Evolutionary conservation across 257 asterid species (phyloP), one percentile per base, ranked within the genome.

Genomic region (Solanum paucissectum): DNA sequence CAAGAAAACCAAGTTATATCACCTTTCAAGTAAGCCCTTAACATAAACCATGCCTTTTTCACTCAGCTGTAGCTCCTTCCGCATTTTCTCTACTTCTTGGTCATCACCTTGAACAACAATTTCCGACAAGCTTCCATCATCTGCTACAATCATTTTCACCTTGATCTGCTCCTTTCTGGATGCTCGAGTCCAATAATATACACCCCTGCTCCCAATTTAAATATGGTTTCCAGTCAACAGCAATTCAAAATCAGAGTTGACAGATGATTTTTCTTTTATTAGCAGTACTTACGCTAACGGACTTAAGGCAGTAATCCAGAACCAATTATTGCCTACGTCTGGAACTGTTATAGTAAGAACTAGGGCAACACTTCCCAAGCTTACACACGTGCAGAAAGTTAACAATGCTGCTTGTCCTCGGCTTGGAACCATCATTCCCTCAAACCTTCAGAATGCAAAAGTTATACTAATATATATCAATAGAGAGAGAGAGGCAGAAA

Each of bases 371-470:
- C 99, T 96, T 74, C 93, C 99, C 82, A 96, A 96, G 81, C 99
- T 96, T 90, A 97, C 91, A 88, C 98, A 93, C 68, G 99, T 97
- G 92, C 98, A 97, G 90, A 97, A 94, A 38, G 98, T 94, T 23
- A 97, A 94, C 88, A 97, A 90, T 42, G 98, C 98, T 76, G 99
- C 98, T 92, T 97, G 98, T 85, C 98, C 98, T 44, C 98, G 93
- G 92, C 94, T 97, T 38, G 99, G 99, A 86, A 91, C 94, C 99
- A 95, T 97, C 90, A 89, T 92, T 49, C 99, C 99, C 90, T 97
- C 99, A 76, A 97, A 97, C 91, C 98, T 97, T 91, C 87, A 87
- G 1, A 25, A 87, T 9, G 34, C 36, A 60, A 52, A 82, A 52
- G 71, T 82, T 82, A 11, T 21, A 32, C 36, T 32, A 82, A 6